Evolutionary conservation across 2,329 filamentous ascomycete genomes (phyloP).

Genomic region (Nemania diffusa): DNA sequence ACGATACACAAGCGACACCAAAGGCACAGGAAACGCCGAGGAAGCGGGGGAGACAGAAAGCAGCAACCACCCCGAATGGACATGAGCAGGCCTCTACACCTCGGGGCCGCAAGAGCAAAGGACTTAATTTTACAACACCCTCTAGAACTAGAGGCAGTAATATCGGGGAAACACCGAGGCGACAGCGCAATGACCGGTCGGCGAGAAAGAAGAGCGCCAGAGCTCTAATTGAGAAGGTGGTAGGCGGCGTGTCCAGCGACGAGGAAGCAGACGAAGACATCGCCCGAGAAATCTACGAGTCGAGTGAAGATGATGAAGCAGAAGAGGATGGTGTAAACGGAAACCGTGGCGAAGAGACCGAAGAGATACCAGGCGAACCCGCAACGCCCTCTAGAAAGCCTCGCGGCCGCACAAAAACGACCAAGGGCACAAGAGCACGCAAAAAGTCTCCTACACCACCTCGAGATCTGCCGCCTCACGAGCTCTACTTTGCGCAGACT

Average conservation of each 20-base stretch:
- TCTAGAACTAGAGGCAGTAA: constrained; percentile 39
- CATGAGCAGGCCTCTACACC: constrained; percentile 38
- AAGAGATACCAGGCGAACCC: constrained; percentile 43
- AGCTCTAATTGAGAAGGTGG: constrained; percentile 76
- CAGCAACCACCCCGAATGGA: constrained; percentile 23
- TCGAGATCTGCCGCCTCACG: constrained; percentile 83
- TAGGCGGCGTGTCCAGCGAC: constrained; percentile 72
- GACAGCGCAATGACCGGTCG: constrained; percentile 80
- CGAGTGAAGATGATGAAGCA: constrained; percentile 63
- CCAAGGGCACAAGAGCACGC: constrained; percentile 52
- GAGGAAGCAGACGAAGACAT: constrained; percentile 77
- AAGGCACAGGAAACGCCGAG: constrained; percentile 39
- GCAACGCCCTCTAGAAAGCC: constrained; percentile 62
- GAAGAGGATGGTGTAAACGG: constrained; percentile 47
- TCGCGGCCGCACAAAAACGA: constrained; percentile 51
- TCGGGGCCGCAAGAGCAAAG: constrained; percentile 38
- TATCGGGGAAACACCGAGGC: constrained; percentile 67
- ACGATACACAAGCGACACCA: constrained; percentile 28
- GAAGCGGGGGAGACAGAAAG: constrained; percentile 33
- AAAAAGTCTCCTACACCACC: constrained; percentile 82
- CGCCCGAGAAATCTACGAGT: constrained; percentile 74
- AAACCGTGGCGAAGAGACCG: constrained; percentile 49
- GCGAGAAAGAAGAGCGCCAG: constrained; percentile 86
- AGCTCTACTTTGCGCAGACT: constrained; percentile 94
- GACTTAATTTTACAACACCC: constrained; percentile 38